These are phyloP conservation scores for Tolypocladium amazonense DNA, from an alignment of 2,329 filamentous ascomycete species.

Conservation along the genomic window DNA sequence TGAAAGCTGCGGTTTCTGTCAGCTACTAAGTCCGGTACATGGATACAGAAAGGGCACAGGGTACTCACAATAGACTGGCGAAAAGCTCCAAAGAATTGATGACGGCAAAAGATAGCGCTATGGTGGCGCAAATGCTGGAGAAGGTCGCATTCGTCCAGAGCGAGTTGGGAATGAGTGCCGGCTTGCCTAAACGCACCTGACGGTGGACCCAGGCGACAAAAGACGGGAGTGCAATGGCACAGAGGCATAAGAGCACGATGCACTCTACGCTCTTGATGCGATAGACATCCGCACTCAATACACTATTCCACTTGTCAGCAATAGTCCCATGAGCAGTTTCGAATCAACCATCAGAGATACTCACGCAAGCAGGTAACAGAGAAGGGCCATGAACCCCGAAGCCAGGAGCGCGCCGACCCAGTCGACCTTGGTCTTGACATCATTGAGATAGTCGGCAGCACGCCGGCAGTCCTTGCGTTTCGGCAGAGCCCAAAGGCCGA, in stretches of 20 bases:
- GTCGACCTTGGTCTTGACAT: conserved; percentile 32
- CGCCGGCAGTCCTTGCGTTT: background rate
- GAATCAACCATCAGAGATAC: conserved; percentile 9
- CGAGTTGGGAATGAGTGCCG: conserved; percentile 51
- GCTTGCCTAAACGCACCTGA: conserved; percentile 31
- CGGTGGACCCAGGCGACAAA: conserved; percentile 45
- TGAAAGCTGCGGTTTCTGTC: conserved; percentile 32
- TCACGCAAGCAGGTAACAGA: conserved; percentile 45
- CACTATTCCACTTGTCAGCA: conserved; percentile 5
- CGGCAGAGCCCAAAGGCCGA: conserved; percentile 26
- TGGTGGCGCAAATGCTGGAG: conserved; percentile 40
- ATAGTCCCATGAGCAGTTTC: background rate
- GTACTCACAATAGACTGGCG: conserved; percentile 34
- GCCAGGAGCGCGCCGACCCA: conserved; percentile 41
- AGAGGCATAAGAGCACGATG: conserved; percentile 33
- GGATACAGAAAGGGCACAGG: background rate
- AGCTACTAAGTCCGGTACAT: background rate
- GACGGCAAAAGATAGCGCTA: conserved; percentile 34
- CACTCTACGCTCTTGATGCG: conserved; percentile 31
- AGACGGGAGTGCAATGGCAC: conserved; percentile 28
- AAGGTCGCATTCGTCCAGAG: conserved; percentile 50
- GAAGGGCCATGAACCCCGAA: conserved; percentile 32
- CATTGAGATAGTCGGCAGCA: conserved; percentile 10
- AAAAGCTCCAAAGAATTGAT: conserved; percentile 36
- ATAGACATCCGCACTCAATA: conserved; percentile 25